Evolutionary conservation across 495 filamentous ascomycete genomes (phyloP).

Genomic region (Bacidia gigantensis): DNA sequence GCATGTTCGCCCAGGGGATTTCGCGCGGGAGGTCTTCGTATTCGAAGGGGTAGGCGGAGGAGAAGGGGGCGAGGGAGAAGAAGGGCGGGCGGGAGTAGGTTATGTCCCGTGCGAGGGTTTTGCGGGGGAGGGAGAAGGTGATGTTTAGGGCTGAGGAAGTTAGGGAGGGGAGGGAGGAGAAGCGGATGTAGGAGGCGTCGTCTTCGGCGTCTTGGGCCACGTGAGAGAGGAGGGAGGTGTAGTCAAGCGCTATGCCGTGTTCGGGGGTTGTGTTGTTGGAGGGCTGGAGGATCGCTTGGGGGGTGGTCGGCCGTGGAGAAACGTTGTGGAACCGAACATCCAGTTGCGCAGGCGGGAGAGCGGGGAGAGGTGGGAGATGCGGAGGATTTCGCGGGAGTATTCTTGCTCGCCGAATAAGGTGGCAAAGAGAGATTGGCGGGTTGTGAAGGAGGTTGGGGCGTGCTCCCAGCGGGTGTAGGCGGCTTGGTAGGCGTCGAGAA

Average conservation of each 20-base stretch:
- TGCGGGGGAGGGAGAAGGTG: slow-evolving; percentile 23
- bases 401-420: slow-evolving; percentile 47
- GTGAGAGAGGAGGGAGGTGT: slow-evolving; percentile 38
- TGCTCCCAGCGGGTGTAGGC: slow-evolving; percentile 30
- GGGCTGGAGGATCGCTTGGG: slow-evolving; percentile 17
- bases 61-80: slow-evolving; percentile 16
- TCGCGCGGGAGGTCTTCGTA: slow-evolving; percentile 28
- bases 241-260: slow-evolving; percentile 45
- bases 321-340: slow-evolving; percentile 25
- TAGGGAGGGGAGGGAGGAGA: neutral
- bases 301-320: slow-evolving; percentile 17
- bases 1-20: slow-evolving; percentile 34
- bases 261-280: slow-evolving; percentile 27
- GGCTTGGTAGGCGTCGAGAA: slow-evolving; percentile 36
- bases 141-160: neutral
- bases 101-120: slow-evolving; percentile 24
- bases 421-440: slow-evolving; percentile 38
- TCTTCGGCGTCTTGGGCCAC: neutral
- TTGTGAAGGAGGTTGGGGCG: slow-evolving; percentile 21
- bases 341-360: slow-evolving; percentile 30
- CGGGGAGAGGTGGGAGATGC: slow-evolving; percentile 23
- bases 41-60: slow-evolving; percentile 27
- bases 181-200: neutral
- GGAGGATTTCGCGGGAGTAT: slow-evolving; percentile 37
- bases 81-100: slow-evolving; percentile 31